Base-by-base conservation (phyloP, 2,329 filamentous ascomycete species). In the Aureobasidium lini region DNA sequence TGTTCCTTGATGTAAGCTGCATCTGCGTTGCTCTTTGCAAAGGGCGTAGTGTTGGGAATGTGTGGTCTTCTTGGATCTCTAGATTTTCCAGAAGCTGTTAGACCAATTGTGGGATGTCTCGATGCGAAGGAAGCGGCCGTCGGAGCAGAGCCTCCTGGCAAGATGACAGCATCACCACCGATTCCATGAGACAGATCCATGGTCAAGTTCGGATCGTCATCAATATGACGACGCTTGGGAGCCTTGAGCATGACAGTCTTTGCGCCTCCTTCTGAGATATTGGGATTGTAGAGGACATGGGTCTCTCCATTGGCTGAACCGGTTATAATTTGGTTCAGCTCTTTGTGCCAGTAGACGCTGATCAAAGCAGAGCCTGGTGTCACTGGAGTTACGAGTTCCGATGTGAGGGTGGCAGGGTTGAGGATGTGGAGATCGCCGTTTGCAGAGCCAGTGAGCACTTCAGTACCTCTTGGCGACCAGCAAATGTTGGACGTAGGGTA, bases 271-370 rank as follows among this genome's bases (percentile, higher is more conserved):
- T 72, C 81, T 23, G 94, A 99, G 66, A 85, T 86, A n/a, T 79
- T 83, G 1, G 94, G 94, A 69, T 89, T 93, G 77, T 94, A 99
- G 49, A 99, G 85, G 43, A 97, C 82, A 68, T 92, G 93, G 0
- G 89, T 91, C 73, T 95, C 89, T 60, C 87, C 86, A 69, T 96
- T 96, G 56, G 90, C 90, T 47, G 93, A 96, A 61, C 92, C 93
- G 8, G 93, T 95, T 64, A 97, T 75, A 68, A 99, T 96, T 70
- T 99, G 94, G 71, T 99, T 97, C 69, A 99, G 84, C 73, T 91
- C 95, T 18, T 88, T 81, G 69, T 99, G 93, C 94, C 94, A 99
- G 63, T 89, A 79, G 29, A 95, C 90, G 2, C 86, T 85, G 62
- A 97, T 89, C 8, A 99, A 76, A 1, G 93, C 83, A 6, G 86